phyloP scores from a whole-genome alignment of 192 early-diverging fungal species.

The Helicostylum pulchrum region DNA sequence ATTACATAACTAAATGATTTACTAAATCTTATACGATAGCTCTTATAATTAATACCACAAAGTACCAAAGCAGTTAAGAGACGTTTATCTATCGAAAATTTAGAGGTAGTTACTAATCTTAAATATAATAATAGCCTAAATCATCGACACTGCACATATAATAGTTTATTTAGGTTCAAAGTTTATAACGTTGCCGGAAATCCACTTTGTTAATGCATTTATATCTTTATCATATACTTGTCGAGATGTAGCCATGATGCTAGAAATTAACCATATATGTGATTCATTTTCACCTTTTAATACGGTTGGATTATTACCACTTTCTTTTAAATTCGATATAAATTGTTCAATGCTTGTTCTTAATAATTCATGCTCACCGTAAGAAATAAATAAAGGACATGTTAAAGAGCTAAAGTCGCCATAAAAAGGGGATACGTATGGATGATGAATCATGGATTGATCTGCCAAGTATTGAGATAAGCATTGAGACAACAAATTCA shows the following conservation, averaged over 20 bases:
- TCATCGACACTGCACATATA: too few species aligned
- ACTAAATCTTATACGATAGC: too few species aligned
- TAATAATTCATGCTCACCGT: slow-evolving; percentile 13
- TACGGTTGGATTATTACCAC: background rate
- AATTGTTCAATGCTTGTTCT: background rate
- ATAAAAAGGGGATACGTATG: slow-evolving; percentile 9
- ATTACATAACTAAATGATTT: too few species aligned
- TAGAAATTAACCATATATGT: background rate
- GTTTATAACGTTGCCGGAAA: background rate
- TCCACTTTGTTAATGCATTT: background rate
- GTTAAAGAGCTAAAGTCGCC: background rate
- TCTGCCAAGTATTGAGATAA: slow-evolving; percentile 1
- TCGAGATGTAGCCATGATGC: background rate
- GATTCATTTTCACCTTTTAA: background rate
- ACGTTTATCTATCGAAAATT: too few species aligned
- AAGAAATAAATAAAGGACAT: slow-evolving; percentile 9
- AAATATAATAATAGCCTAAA: too few species aligned
- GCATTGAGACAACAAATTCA: background rate
- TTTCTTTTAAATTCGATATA: background rate
- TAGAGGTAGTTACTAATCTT: too few species aligned
- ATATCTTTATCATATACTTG: background rate
- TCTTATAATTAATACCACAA: too few species aligned
- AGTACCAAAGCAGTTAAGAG: too few species aligned
- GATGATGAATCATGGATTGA: background rate
- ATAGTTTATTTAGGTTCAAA: too few species aligned